Evolutionary conservation across 2,329 filamentous ascomycete species (phyloP).

Genomic region (Plenodomus lindquistii): DNA sequence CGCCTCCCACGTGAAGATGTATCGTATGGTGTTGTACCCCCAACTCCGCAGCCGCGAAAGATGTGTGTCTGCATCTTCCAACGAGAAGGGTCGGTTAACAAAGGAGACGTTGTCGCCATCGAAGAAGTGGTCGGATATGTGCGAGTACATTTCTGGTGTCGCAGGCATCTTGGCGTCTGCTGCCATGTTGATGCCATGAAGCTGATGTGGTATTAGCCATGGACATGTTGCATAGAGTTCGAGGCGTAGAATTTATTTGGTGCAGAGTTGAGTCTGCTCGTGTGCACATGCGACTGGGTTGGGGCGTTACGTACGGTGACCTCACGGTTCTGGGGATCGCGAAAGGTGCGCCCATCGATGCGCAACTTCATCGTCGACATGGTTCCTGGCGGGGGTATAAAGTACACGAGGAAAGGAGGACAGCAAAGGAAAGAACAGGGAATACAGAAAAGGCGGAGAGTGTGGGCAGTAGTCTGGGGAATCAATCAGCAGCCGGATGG

Average conservation of each 20-base stretch:
- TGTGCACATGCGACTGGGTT: too few species aligned
- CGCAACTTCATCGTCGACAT: conserved; percentile 79
- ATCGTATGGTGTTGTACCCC: conserved; percentile 95
- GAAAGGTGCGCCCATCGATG: conserved; percentile 84
- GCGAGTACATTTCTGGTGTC: conserved; percentile 78
- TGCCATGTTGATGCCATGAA: conserved; percentile 93
- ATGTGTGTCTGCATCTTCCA: conserved; percentile 81
- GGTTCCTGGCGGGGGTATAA: conserved; percentile 4
- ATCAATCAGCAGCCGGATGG: too few species aligned
- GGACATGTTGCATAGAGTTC: too few species aligned
- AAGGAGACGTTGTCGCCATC: conserved; percentile 92
- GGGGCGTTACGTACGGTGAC: conserved; percentile 56
- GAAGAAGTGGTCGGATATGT: conserved; percentile 79
- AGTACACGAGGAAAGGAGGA: conserved; percentile 1
- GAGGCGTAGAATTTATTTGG: too few species aligned
- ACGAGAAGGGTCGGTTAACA: conserved; percentile 79
- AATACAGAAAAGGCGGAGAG: not conserved
- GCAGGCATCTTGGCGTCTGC: conserved; percentile 89
- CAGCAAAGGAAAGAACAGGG: not conserved
- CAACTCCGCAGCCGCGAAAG: conserved; percentile 84
- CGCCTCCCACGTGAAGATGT: conserved; percentile 99
- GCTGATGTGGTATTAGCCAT: conserved; percentile 14
- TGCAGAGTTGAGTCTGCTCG: too few species aligned
- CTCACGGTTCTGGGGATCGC: conserved; percentile 79
- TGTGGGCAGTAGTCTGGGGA: not conserved